These are phyloP conservation scores for Periconia digitata DNA, from an alignment of 2,329 filamentous ascomycete species.

Conservation along the genomic window DNA sequence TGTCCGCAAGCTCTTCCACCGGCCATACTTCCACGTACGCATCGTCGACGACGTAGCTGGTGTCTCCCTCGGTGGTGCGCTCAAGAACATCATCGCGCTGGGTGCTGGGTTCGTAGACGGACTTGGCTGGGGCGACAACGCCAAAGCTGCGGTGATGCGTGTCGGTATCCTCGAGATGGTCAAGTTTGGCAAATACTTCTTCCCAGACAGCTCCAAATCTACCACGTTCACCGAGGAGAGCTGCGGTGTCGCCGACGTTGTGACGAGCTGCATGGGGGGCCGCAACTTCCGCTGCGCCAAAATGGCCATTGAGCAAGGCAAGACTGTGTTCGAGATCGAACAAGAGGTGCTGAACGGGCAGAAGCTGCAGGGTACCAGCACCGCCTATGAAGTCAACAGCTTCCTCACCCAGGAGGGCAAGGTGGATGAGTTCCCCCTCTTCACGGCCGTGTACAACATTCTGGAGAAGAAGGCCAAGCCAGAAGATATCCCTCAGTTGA, in stretches of 20 bases:
- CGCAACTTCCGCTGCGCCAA: conserved; percentile 94
- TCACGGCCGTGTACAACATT: conserved; percentile 85
- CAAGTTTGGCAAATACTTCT: conserved; percentile 92
- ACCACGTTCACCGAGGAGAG: conserved; percentile 96
- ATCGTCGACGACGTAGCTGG: conserved; percentile 95
- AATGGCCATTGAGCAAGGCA: conserved; percentile 76
- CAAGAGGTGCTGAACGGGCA: conserved; percentile 89
- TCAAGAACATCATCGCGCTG: conserved; percentile 96
- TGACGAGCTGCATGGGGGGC: conserved; percentile 89
- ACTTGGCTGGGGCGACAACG: conserved; percentile 96
- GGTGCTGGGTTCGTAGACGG: conserved; percentile 95
- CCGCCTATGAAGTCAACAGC: conserved; percentile 85
- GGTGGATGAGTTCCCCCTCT: conserved; percentile 85
- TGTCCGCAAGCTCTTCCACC: conserved; percentile 85
- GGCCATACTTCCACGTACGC: conserved; percentile 95
- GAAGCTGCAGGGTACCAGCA: conserved; percentile 92
- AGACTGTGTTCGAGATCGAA: conserved; percentile 86
- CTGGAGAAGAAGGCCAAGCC: conserved; percentile 74
- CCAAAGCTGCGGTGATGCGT: conserved; percentile 98
- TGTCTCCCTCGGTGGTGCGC: conserved; percentile 87
- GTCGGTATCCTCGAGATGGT: conserved; percentile 96
- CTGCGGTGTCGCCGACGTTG: conserved; percentile 91
- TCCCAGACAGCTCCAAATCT: conserved; percentile 75
- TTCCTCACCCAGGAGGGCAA: conserved; percentile 79
- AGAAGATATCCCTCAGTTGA: conserved; percentile 75